phyloP scores from a whole-genome alignment of 768 basidiomycete species.

The Trametes cinnabarina region DNA sequence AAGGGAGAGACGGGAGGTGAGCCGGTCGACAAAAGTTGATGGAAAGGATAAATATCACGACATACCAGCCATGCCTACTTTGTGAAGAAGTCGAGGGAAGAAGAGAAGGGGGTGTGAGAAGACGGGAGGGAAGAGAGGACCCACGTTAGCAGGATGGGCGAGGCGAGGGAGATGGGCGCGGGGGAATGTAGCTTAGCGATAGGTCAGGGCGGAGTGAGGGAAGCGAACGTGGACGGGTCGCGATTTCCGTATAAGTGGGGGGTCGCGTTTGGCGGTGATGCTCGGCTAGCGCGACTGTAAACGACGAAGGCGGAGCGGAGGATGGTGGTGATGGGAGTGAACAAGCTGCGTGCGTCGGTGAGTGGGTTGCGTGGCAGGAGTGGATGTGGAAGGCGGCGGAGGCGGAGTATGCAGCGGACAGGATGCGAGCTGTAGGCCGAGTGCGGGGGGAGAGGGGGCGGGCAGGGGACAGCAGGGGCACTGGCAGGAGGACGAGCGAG shows the following conservation, averaged over 20 bases:
- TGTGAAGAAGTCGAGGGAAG: neutral
- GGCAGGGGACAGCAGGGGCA: no score
- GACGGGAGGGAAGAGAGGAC: neutral
- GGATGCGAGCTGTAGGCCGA: neutral
- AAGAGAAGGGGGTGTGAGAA: neutral
- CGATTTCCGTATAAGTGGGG: slow-evolving; percentile 5
- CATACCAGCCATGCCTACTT: slow-evolving; percentile 7
- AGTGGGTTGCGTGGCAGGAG: neutral
- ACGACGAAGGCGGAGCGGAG: neutral
- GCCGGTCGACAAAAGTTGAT: neutral
- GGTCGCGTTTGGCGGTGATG: neutral
- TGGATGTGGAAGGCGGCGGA: neutral
- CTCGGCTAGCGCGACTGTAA: slow-evolving; percentile 4
- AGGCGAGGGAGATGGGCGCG: slow-evolving; percentile 1
- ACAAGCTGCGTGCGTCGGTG: neutral
- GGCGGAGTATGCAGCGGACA: neutral
- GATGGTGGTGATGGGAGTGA: neutral
- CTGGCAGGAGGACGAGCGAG: no score
- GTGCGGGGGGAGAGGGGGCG: neutral
- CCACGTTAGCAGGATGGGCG: neutral
- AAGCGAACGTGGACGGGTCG: neutral
- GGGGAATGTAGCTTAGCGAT: neutral
- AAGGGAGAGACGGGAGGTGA: neutral
- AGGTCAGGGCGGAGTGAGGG: neutral
- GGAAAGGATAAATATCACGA: neutral